A percentile compares a stretch with the other conserved stretches of the same genome.
Conservation (phyloP, 208 protist species). For the Endotrypanum monterogeii region DNA sequence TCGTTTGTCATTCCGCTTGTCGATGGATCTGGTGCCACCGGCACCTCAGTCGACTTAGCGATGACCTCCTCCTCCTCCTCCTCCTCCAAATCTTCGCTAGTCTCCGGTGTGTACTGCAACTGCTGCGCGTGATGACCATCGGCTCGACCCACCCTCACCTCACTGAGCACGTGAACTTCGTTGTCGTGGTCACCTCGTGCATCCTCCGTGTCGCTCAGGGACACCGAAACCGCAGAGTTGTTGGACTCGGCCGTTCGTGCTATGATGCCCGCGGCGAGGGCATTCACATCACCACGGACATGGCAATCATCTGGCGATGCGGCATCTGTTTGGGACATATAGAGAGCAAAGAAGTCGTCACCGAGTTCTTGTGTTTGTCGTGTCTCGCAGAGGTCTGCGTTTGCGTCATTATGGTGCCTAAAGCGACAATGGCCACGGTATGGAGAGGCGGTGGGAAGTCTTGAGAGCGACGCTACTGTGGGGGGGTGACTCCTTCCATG, state of each 20-base stretch:
- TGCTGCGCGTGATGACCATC: conserved; percentile 39
- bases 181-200: not conserved
- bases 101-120: conserved; percentile 25
- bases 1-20: not conserved
- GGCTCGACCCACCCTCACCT: conserved; percentile 7
- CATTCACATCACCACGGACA: not conserved
- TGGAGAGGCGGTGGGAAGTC: not conserved
- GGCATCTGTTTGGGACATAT: conserved; percentile 6
- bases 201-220: conserved; percentile 1
- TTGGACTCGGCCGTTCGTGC: not conserved
- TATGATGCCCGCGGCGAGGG: not conserved
- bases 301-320: not conserved
- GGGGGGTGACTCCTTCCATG: not conserved
- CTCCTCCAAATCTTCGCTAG: conserved; percentile 14
- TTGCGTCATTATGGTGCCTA: not conserved
- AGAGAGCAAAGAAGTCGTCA: conserved; percentile 38
- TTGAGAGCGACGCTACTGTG: not conserved
- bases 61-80: conserved; percentile 23
- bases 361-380: conserved; percentile 14
- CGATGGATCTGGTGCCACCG: not conserved
- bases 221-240: not conserved
- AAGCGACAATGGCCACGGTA: not conserved
- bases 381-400: conserved; percentile 7
- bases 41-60: not conserved
- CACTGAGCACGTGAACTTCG: not conserved